These are phyloP conservation scores for Erysiphe neolycopersici DNA, from an alignment of 2,329 filamentous ascomycete genomes.

Conservation along the genomic window DNA sequence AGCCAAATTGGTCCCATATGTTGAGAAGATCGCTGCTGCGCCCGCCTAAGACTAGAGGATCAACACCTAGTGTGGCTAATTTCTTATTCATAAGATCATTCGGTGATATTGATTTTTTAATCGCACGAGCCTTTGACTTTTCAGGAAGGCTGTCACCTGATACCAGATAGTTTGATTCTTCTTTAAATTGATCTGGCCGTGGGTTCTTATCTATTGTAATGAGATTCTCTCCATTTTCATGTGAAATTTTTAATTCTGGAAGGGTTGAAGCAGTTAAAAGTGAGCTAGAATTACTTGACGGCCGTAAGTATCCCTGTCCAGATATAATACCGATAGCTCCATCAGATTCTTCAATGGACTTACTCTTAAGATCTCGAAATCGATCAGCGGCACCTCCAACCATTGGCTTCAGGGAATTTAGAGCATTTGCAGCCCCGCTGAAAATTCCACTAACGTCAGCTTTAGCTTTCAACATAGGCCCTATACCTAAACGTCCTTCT, in stretches of 20 bases:
- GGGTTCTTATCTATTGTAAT: conserved; percentile 31
- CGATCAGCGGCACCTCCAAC: conserved; percentile 67
- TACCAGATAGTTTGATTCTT: conserved; percentile 15
- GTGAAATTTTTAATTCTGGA: conserved; percentile 1
- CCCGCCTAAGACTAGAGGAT: conserved; percentile 48
- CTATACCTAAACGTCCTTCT: conserved; percentile 43
- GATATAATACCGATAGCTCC: conserved; percentile 76
- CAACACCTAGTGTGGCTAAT: conserved; percentile 34
- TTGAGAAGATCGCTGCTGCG: conserved; percentile 57
- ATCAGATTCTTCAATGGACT: conserved; percentile 44
- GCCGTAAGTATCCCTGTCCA: not conserved
- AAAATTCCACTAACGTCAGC: conserved; percentile 50
- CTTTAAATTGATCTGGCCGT: conserved; percentile 16
- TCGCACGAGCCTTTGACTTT: conserved; percentile 10
- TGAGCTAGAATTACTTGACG: not conserved
- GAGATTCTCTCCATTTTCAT: conserved; percentile 18
- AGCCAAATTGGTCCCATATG: conserved; percentile 67
- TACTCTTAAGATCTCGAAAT: conserved; percentile 27
- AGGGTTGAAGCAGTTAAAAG: conserved; percentile 7
- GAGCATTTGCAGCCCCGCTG: conserved; percentile 48
- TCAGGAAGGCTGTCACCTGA: conserved; percentile 11
- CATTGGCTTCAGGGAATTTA: conserved; percentile 52
- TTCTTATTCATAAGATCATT: conserved; percentile 13
- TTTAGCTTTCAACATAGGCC: conserved; percentile 68
- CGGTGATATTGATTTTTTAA: conserved; percentile 11